Conservation (phyloP, 768 basidiomycete genomes). For the Dentipellis fragilis region DNA sequence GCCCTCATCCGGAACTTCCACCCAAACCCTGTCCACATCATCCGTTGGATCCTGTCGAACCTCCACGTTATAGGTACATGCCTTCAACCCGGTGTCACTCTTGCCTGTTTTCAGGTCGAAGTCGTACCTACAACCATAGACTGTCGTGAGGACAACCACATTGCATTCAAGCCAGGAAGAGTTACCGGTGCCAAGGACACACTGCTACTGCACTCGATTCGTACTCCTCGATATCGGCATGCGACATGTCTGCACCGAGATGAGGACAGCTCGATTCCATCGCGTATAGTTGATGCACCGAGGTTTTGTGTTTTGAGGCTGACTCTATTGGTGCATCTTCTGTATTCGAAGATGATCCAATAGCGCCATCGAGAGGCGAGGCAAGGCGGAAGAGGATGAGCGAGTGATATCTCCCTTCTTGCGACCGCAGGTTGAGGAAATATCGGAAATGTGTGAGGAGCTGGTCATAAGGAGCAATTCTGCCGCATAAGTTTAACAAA, state of each 20-base stretch:
- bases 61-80: constrained; percentile 58
- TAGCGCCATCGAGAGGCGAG: background rate
- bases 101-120: constrained; percentile 62
- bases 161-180: background rate
- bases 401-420: constrained; percentile 16
- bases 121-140: constrained; percentile 44
- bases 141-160: background rate
- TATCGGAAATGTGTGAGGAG: constrained; percentile 1
- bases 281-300: constrained; percentile 43
- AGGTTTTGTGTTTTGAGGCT: background rate
- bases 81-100: constrained; percentile 57
- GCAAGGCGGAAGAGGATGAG: constrained; percentile 20
- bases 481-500: background rate
- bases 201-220: constrained; percentile 52
- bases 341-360: background rate
- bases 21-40: constrained; percentile 39
- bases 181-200: constrained; percentile 68
- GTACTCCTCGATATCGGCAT: constrained; percentile 69
- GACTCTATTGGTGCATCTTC: no score
- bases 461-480: constrained; percentile 1
- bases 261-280: constrained; percentile 81
- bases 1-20: constrained; percentile 46
- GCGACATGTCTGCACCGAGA: constrained; percentile 69
- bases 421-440: constrained; percentile 13
- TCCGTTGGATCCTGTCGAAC: constrained; percentile 30